A percentile compares a stretch with the other conserved stretches of the same genome.
phyloP scores from a whole-genome alignment of 257 asterid genomes.

The Solanum bulbocastanum region DNA sequence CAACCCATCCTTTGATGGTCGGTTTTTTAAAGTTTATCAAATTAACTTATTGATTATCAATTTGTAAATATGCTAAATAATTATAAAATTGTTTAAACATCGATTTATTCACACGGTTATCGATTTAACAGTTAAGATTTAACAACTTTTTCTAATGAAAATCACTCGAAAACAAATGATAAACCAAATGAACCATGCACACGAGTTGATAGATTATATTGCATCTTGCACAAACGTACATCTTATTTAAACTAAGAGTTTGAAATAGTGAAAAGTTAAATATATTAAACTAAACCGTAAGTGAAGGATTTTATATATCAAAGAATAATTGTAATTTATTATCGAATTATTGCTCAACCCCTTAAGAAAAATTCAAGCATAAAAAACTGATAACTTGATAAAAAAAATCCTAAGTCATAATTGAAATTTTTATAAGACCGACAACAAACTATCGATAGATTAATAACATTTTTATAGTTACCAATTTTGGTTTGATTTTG shows the following conservation, averaged over 20 bases:
- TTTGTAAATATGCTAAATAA: too few species aligned
- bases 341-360: background rate
- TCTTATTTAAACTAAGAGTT: background rate
- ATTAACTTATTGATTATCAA: background rate
- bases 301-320: background rate
- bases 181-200: too few species aligned
- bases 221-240: background rate
- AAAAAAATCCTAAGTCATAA: background rate
- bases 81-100: too few species aligned
- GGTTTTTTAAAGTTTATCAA: background rate
- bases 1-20: background rate
- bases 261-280: background rate
- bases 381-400: too few species aligned
- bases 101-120: rapidly evolving
- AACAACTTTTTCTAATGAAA: background rate
- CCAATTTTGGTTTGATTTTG: background rate
- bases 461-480: too few species aligned
- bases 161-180: background rate
- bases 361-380: too few species aligned
- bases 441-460: too few species aligned
- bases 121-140: too few species aligned
- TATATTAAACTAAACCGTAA: too few species aligned
- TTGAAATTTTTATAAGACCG: background rate
- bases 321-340: too few species aligned
- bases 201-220: too few species aligned